Evolutionary conservation across 208 protist genomes (phyloP), one percentile per base, ranked within the genome.

Genomic region (Trypanosoma cruzi): DNA sequence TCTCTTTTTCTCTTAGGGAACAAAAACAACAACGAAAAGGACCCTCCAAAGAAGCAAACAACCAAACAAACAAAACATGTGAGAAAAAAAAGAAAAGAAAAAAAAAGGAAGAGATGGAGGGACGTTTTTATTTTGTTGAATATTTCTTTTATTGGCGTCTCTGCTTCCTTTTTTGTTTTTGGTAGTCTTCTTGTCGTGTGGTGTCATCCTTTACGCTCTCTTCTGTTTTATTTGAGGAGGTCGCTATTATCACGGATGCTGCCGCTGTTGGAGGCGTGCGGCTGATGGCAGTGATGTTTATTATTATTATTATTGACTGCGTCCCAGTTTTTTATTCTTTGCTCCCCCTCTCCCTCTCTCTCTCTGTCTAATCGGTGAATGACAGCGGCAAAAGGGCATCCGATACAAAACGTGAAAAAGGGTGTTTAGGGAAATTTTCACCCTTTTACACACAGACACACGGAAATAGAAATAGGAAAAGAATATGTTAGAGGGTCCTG

Each of bases 141-240:
- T 58, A 1, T 42, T 4, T 46, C 26, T 5, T 53, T 61, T 60
- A 20, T 56, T 68, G 4, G 1, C 29, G 22, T 57, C 2, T 53
- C 31, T 24, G 56, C 24, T 62, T 24, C 4, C 37, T 28, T 78
- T 77, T 57, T 77, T 78, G 73, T 58, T 57, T 31, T 49, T 31
- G 50, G 26, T n/a, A 28, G n/a, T 31, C n/a, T 7, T 22, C 8
- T n/a, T 28, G 22, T 55, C n/a, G n/a, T n/a, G n/a, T 55, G 29
- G 26, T 29, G 22, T n/a, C 50, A 8, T 29, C 29, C 22, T 34
- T n/a, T 40, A 18, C 10, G n/a, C n/a, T n/a, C 20, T 22, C 31
- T 22, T 59, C 31, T 59, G 7, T 48, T 20, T 61, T 61, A 20
- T 29, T 61, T 59, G 29, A 52, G 14, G 22, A 18, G 4, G 14